phyloP scores from a whole-genome alignment of 2,329 filamentous ascomycete genomes.

The Diaporthe australafricana region DNA sequence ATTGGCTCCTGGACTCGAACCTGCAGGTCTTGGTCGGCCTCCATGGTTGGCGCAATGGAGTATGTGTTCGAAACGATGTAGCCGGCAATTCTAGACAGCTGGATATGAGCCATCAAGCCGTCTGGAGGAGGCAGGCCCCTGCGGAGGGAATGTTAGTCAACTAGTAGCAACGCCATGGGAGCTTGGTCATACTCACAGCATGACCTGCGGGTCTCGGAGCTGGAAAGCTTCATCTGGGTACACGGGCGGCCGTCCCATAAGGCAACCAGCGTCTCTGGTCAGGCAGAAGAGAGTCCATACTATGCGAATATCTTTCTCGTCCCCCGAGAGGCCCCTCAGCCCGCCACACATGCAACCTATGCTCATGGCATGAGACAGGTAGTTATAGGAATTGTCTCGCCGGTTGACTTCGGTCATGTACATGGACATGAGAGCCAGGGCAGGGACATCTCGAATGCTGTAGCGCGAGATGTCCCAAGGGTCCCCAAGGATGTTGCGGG shows the following conservation, averaged over 20 bases:
- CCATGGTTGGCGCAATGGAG: slow-evolving; percentile 47
- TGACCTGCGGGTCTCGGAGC: slow-evolving; percentile 53
- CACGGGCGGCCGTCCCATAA: slow-evolving; percentile 61
- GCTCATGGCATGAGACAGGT: slow-evolving; percentile 59
- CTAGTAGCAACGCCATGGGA: background rate
- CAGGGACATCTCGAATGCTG: slow-evolving; percentile 56
- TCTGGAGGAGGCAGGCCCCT: slow-evolving; percentile 57
- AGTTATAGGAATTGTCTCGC: slow-evolving; percentile 60
- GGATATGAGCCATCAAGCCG: slow-evolving; percentile 59
- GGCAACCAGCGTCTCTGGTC: slow-evolving; percentile 59
- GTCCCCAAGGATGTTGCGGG: slow-evolving; percentile 57
- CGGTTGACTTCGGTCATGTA: slow-evolving; percentile 63
- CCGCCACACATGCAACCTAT: slow-evolving; percentile 62
- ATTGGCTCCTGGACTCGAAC: slow-evolving; percentile 54
- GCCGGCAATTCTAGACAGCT: slow-evolving; percentile 59
- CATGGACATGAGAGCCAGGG: slow-evolving; percentile 59
- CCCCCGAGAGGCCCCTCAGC: slow-evolving; percentile 54
- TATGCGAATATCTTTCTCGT: slow-evolving; percentile 58
- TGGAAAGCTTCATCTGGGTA: slow-evolving; percentile 61
- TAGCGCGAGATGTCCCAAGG: slow-evolving; percentile 57
- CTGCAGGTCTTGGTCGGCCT: background rate
- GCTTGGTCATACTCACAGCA: slow-evolving; percentile 49
- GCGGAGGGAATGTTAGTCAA: slow-evolving; percentile 22
- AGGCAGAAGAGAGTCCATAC: slow-evolving; percentile 67
- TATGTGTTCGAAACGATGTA: slow-evolving; percentile 62